Percentiles rank a stretch among this genome's conserved stretches.
Evolutionary conservation across 208 protist species (phyloP).

Genomic region (Polymyxa betae): DNA sequence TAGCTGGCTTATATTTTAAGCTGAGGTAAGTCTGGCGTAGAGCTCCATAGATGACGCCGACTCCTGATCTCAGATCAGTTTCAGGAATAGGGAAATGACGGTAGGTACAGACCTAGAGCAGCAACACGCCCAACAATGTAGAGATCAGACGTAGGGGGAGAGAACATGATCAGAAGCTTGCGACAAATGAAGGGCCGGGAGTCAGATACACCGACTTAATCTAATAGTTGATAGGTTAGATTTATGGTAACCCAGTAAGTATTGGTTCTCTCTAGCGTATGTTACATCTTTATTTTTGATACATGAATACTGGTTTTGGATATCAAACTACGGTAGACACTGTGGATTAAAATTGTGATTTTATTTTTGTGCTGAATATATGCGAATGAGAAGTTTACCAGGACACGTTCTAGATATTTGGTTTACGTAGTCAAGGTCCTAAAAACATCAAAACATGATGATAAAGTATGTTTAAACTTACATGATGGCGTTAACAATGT

Average conservation of each 20-base stretch:
- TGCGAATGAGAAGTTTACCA: neutral
- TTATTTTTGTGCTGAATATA: neutral
- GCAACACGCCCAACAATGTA: neutral
- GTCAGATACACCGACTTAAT: neutral
- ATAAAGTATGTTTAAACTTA: too few relatives aligned
- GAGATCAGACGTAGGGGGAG: neutral
- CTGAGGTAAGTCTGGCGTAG: neutral
- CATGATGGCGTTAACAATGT: constrained; percentile 84
- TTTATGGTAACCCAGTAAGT: neutral
- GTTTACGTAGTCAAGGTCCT: too few relatives aligned
- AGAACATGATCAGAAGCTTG: neutral
- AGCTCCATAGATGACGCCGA: neutral
- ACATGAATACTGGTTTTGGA: neutral
- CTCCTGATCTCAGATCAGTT: neutral
- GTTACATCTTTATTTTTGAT: too few relatives aligned
- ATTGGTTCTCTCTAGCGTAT: neutral
- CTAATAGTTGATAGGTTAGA: neutral
- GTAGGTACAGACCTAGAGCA: neutral
- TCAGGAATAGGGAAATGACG: neutral
- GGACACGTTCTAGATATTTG: too few relatives aligned
- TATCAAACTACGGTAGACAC: neutral
- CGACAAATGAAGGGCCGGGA: too few relatives aligned
- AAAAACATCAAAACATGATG: too few relatives aligned
- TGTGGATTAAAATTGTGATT: neutral
- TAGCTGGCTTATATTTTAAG: neutral